phyloP scores from a whole-genome alignment of 140 eudicot species.

The Ambrosia hybrid region DNA sequence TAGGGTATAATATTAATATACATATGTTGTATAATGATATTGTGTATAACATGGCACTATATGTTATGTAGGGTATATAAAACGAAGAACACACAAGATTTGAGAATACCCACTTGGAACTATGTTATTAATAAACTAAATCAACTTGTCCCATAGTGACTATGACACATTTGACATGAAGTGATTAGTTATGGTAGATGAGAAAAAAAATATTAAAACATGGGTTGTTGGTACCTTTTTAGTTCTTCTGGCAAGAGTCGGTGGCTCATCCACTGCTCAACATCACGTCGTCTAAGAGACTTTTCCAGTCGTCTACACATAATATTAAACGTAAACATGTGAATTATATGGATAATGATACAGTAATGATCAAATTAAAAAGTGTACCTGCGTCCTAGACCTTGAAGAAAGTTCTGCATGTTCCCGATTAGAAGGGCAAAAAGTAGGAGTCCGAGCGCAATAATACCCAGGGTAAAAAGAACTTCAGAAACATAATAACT shows the following conservation, averaged over 20 bases:
- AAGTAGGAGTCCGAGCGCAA: constrained; percentile 73
- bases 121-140: too few relatives aligned
- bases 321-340: not conserved
- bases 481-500: constrained; percentile 84
- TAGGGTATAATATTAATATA: too few relatives aligned
- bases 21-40: too few relatives aligned
- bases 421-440: constrained; percentile 87
- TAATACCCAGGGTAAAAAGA: constrained; percentile 69
- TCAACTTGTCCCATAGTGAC: too few relatives aligned
- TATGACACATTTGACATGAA: not conserved
- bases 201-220: not conserved
- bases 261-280: constrained; percentile 94
- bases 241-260: constrained; percentile 70
- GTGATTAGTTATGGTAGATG: not conserved
- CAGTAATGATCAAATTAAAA: not conserved
- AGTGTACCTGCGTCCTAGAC: constrained; percentile 74
- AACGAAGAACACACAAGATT: too few relatives aligned
- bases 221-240: constrained; percentile 42
- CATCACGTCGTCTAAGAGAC: constrained; percentile 90
- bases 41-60: too few relatives aligned
- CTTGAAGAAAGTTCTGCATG: constrained; percentile 91
- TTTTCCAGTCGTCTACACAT: constrained; percentile 64
- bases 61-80: too few relatives aligned
- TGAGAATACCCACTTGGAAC: too few relatives aligned
- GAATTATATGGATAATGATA: not conserved